Percentiles rank a stretch among this genome's conserved stretches.
These are phyloP conservation scores for Suillus tomentosus DNA, from an alignment of 768 basidiomycete species.

Conservation along the genomic window DNA sequence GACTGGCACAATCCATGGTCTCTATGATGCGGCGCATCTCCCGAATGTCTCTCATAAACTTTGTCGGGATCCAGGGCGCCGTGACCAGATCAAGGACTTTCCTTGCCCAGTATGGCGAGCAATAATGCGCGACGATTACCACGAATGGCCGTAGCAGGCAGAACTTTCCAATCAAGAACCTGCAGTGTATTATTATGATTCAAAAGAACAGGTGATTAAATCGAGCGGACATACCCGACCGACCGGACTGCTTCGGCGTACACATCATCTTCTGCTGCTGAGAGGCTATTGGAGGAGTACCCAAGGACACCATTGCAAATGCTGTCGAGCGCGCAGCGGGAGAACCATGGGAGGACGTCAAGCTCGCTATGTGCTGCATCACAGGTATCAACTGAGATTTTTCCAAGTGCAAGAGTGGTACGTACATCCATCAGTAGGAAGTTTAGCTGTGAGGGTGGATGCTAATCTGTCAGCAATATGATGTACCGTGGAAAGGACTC, in stretches of 20 bases:
- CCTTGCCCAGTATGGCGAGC: conserved; percentile 32
- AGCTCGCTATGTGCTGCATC: conserved; percentile 17
- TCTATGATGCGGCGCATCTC: conserved; percentile 48
- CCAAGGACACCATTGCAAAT: conserved; percentile 51
- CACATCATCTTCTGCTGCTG: conserved; percentile 14
- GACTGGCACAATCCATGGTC: conserved; percentile 45
- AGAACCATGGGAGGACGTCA: conserved; percentile 37
- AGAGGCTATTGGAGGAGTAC: conserved; percentile 35
- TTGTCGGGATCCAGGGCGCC: background rate
- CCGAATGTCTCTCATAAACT: conserved; percentile 35
- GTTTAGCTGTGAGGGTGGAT: conserved; percentile 18
- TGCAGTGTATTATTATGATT: conserved; percentile 9
- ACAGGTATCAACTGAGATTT: conserved; percentile 1
- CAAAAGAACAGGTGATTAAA: no score
- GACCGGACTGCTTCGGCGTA: conserved; percentile 25
- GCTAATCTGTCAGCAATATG: conserved; percentile 33
- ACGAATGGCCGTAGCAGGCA: conserved; percentile 33
- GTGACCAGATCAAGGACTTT: conserved; percentile 26
- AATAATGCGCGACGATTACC: conserved; percentile 28
- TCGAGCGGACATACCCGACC: conserved; percentile 29
- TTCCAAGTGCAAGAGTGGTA: conserved; percentile 16
- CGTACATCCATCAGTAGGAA: conserved; percentile 26
- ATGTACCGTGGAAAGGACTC: conserved; percentile 30
- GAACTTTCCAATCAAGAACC: conserved; percentile 26
- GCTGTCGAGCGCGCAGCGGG: conserved; percentile 48